Evolutionary conservation across 768 basidiomycete species (phyloP).

Genomic region (Sarcodon sp.): DNA sequence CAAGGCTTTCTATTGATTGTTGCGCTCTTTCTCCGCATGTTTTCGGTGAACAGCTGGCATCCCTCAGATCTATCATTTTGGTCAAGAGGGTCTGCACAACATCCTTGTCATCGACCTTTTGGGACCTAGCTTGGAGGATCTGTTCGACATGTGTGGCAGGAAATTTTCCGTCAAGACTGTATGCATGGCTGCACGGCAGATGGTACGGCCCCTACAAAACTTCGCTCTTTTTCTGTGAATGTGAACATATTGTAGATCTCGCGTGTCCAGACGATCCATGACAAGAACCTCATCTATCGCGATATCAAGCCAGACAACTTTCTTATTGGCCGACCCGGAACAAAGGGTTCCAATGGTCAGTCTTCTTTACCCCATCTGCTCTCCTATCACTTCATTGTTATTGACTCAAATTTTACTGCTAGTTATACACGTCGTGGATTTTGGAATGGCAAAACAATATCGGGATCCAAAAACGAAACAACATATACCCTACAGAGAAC

Average conservation of each 20-base stretch:
- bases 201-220: constrained; percentile 35
- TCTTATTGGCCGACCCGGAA: constrained; percentile 86
- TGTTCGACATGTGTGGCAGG: constrained; percentile 98
- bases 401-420: neutral
- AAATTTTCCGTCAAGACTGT: constrained; percentile 98
- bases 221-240: constrained; percentile 3
- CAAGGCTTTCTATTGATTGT: constrained; percentile 7
- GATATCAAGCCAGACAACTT: constrained; percentile 99
- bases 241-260: constrained; percentile 46
- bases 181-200: constrained; percentile 97
- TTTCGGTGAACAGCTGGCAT: constrained; percentile 61
- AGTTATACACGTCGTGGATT: constrained; percentile 94
- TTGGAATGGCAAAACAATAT: constrained; percentile 99
- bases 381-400: constrained; percentile 4
- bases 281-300: constrained; percentile 98
- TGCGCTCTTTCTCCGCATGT: constrained; percentile 3
- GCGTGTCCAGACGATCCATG: constrained; percentile 95
- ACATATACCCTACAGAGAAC: constrained; percentile 97
- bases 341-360: constrained; percentile 78
- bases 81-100: constrained; percentile 96
- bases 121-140: constrained; percentile 91
- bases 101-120: constrained; percentile 97
- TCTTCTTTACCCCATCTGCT: constrained; percentile 3
- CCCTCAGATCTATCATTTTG: constrained; percentile 99
- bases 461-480: constrained; percentile 99